These are phyloP conservation scores for Penicillium sp. DNA, from an alignment of 2,329 filamentous ascomycete species.

Conservation along the genomic window DNA sequence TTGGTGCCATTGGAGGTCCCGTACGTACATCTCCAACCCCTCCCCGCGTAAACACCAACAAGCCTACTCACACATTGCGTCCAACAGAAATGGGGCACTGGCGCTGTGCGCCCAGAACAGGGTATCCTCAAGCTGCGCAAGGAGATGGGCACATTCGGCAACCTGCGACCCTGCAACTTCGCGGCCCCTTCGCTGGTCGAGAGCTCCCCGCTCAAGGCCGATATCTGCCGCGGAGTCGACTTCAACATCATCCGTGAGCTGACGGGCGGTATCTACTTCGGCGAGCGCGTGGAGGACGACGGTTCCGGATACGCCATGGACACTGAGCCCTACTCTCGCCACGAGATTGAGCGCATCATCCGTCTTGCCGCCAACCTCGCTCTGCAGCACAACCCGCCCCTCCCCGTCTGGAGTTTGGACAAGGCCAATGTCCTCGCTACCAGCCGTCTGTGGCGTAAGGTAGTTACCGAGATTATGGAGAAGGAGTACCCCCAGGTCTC, in stretches of 20 bases:
- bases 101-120: constrained; percentile 83
- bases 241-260: constrained; percentile 91
- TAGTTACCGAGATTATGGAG: constrained; percentile 77
- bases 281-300: constrained; percentile 73
- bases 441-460: constrained; percentile 82
- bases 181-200: constrained; percentile 81
- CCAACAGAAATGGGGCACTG: constrained; percentile 80
- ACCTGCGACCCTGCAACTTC: constrained; percentile 95
- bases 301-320: constrained; percentile 76
- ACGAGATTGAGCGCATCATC: constrained; percentile 85
- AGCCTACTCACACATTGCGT: constrained; percentile 1
- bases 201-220: constrained; percentile 79
- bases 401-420: constrained; percentile 81
- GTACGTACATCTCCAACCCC: constrained; percentile 42
- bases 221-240: constrained; percentile 81
- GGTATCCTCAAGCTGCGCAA: constrained; percentile 88
- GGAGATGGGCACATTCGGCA: constrained; percentile 90
- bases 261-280: constrained; percentile 93
- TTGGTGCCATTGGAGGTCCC: constrained; percentile 93
- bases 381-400: constrained; percentile 69
- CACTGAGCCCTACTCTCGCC: constrained; percentile 78
- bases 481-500: constrained; percentile 86
- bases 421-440: constrained; percentile 97
- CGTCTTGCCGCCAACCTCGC: constrained; percentile 79
- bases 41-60: background rate